Base-by-base conservation (phyloP, 1,284 basidiomycete species). In the Agaricales sp. region DNA sequence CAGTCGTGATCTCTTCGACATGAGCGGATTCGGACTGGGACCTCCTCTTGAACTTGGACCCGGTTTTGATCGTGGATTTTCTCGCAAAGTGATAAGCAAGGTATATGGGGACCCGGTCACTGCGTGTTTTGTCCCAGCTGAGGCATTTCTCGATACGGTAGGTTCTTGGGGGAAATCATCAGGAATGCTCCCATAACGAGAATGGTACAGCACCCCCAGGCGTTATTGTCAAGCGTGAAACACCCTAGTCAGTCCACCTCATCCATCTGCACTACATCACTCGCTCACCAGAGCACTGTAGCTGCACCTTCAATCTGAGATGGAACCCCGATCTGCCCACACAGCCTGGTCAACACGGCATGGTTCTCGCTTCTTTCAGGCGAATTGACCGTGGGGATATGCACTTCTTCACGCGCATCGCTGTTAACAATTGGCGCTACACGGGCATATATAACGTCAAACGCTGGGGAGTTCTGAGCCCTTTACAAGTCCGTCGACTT, bases 241-340 rank as follows among this genome's bases (percentile, higher is more conserved):
- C 23, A 4, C 51, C 51, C 4, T 52, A 44, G 51, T 52, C 23
- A 19, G 41, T 8, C 20, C 16, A 12, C n/a, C n/a, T 13, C 20
- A n/a, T n/a, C 24, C 44, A 23, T n/a, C 13, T n/a, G 21, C 13
- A 8, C 8, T 43, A 43, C 11, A 8, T 12, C 20, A 18, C 19
- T 2, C 23, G 19, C 18, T 18, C 25, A 21, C 38, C 26, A n/a
- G n/a, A n/a, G n/a, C n/a, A n/a, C 14, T 24, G 30, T 22, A 48
- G 51, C 21, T 39, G 38, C 22, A 23, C 51, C 14, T 47, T 44
- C 37, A 52, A 25, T n/a, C 51, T 51, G 11, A 22, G 23, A 3
- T 52, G 37, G 26, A 52, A 52, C 26, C 45, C 51, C 20, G 21
- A 52, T 22, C 50, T 52, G 16, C 45, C 51, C n/a, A 47, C 23